Percentiles rank a stretch among this genome's conserved stretches.
phyloP scores from a whole-genome alignment of 1,139 yeast genomes.

The Diutina rugosa region DNA sequence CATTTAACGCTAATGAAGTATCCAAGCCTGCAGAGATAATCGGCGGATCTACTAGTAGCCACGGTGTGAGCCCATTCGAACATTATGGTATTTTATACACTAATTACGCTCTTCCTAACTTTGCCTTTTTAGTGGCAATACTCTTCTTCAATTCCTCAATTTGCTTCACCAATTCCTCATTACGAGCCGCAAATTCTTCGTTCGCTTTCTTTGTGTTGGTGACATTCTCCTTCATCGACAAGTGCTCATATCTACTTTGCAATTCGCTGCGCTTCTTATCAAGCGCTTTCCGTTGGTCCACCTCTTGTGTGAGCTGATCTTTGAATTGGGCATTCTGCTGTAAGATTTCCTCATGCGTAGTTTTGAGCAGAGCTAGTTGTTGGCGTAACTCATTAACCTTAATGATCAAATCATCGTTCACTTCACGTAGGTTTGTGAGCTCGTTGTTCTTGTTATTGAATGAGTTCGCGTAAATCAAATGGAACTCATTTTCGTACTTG shows the following conservation, averaged over 20 bases:
- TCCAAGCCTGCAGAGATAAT: too few species aligned
- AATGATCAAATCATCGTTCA: conserved; percentile 20
- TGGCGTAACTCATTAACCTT: conserved; percentile 16
- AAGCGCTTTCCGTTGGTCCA: not conserved
- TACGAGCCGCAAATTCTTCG: conserved; percentile 25
- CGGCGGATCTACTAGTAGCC: not conserved
- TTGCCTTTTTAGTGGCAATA: conserved; percentile 9
- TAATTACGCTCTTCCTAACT: conserved; percentile 4
- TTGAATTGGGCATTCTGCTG: conserved; percentile 21
- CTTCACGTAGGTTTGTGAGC: conserved; percentile 24
- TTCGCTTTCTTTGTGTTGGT: conserved; percentile 34
- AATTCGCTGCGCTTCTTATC: conserved; percentile 7
- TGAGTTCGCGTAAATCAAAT: conserved; percentile 27
- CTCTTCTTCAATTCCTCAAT: conserved; percentile 12
- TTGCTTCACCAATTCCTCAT: conserved; percentile 23
- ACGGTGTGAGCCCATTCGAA: not conserved
- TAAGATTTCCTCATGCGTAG: conserved; percentile 27
- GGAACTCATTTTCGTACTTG: conserved; percentile 32
- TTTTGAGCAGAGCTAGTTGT: conserved; percentile 19
- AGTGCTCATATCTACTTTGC: conserved; percentile 19
- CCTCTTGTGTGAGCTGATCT: conserved; percentile 9
- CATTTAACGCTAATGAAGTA: too few species aligned
- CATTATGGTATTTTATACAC: not conserved
- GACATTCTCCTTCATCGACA: conserved; percentile 33
- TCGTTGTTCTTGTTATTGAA: conserved; percentile 27